Evolutionary conservation across 176 grass and related monocot genomes (phyloP).

Genomic region (Thalia dealbata): DNA sequence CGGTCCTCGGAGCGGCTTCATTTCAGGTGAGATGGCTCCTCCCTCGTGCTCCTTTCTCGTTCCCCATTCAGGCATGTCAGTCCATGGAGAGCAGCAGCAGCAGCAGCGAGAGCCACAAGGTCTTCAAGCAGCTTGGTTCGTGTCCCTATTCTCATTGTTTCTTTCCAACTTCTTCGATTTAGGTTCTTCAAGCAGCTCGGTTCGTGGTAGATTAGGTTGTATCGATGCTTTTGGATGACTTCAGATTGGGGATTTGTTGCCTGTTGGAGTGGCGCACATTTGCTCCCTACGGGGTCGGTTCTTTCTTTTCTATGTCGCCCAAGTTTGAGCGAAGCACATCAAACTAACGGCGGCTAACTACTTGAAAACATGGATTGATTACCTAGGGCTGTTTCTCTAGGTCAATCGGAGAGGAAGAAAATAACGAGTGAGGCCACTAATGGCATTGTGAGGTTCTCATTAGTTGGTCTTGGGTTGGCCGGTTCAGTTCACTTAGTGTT

Average conservation of each 20-base stretch:
- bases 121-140: constrained; percentile 16
- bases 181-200: neutral
- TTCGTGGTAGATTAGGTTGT: neutral
- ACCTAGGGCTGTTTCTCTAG: neutral
- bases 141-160: neutral
- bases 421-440: neutral
- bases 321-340: no score
- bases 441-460: neutral
- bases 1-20: neutral
- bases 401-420: neutral
- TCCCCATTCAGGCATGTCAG: constrained; percentile 1
- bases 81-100: neutral
- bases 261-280: neutral
- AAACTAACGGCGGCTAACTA: no score
- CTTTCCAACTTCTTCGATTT: neutral
- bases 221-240: neutral
- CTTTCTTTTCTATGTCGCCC: no score
- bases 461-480: neutral
- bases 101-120: constrained; percentile 3
- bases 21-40: neutral
- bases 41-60: neutral
- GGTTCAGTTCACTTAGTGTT: no score
- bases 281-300: neutral
- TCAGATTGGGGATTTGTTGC: neutral
- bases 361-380: no score